phyloP scores from a whole-genome alignment of 345 rosid genomes.

The Eucalyptus brandiana region DNA sequence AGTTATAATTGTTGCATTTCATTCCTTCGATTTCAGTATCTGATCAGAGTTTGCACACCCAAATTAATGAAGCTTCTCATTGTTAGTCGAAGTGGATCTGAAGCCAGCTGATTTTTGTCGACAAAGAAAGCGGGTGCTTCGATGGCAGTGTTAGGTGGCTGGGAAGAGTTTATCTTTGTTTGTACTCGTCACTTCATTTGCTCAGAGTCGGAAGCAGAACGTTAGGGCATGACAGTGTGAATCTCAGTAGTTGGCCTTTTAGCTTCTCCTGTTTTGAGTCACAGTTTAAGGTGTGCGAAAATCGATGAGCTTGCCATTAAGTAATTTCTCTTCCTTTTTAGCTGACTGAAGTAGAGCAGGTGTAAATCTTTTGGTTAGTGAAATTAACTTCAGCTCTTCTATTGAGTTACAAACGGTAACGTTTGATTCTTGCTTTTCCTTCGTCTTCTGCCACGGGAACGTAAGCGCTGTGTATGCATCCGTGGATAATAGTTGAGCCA shows the following conservation, averaged over 20 bases:
- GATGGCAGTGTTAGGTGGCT: background rate
- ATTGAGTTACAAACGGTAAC: background rate
- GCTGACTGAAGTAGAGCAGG: background rate
- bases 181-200: background rate
- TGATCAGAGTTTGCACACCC: background rate
- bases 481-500: background rate
- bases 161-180: background rate
- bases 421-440: background rate
- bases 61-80: background rate
- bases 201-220: background rate
- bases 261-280: background rate
- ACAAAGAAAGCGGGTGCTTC: background rate
- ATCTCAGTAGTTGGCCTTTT: background rate
- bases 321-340: background rate
- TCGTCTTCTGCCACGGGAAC: background rate
- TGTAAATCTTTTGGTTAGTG: background rate
- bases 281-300: background rate
- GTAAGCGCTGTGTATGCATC: background rate
- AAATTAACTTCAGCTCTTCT: background rate
- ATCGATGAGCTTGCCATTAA: background rate
- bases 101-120: background rate
- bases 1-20: background rate
- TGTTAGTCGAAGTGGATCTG: background rate
- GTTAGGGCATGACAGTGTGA: background rate
- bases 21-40: background rate